These are phyloP conservation scores for Paraconiothyrium brasiliense DNA, from an alignment of 2,329 filamentous ascomycete species.

Conservation along the genomic window DNA sequence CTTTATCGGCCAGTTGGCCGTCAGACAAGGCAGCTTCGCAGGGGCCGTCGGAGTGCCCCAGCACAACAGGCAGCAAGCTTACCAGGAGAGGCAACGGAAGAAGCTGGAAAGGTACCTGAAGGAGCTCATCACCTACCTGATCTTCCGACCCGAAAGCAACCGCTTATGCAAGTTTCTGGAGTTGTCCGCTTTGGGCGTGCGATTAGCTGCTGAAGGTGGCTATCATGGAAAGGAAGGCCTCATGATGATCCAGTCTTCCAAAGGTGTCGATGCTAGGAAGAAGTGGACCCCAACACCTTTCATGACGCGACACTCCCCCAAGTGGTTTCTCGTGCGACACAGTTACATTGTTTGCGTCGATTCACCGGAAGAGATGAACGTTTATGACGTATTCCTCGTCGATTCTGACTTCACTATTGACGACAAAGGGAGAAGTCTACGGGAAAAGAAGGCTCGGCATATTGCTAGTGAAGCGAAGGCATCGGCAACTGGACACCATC, in stretches of 20 bases:
- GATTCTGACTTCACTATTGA: conserved; percentile 87
- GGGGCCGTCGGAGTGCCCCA: conserved; percentile 46
- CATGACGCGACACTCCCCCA: conserved; percentile 83
- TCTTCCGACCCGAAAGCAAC: conserved; percentile 96
- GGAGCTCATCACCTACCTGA: conserved; percentile 94
- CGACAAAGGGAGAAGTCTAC: conserved; percentile 66
- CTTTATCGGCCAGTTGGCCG: conserved; percentile 33
- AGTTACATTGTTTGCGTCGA: conserved; percentile 99
- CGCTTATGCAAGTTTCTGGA: conserved; percentile 95
- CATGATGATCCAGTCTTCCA: conserved; percentile 88
- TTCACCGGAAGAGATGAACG: conserved; percentile 97
- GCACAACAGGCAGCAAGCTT: conserved; percentile 65
- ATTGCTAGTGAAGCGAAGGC: conserved; percentile 72
- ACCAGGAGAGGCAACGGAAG: conserved; percentile 81
- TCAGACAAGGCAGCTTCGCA: conserved; percentile 52
- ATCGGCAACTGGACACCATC: conserved; percentile 77
- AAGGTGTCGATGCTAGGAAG: conserved; percentile 85
- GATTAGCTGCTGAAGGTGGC: conserved; percentile 91
- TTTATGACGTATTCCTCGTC: conserved; percentile 98
- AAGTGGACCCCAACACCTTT: conserved; percentile 81
- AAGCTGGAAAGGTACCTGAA: conserved; percentile 90
- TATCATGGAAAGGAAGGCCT: conserved; percentile 98
- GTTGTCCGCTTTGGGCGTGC: conserved; percentile 90
- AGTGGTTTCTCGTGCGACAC: conserved; percentile 98
- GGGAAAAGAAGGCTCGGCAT: conserved; percentile 66